Percentiles rank a stretch among this genome's conserved stretches.
Evolutionary conservation across 441 rosid species (phyloP).

Genomic region (Pelargonium australe): DNA sequence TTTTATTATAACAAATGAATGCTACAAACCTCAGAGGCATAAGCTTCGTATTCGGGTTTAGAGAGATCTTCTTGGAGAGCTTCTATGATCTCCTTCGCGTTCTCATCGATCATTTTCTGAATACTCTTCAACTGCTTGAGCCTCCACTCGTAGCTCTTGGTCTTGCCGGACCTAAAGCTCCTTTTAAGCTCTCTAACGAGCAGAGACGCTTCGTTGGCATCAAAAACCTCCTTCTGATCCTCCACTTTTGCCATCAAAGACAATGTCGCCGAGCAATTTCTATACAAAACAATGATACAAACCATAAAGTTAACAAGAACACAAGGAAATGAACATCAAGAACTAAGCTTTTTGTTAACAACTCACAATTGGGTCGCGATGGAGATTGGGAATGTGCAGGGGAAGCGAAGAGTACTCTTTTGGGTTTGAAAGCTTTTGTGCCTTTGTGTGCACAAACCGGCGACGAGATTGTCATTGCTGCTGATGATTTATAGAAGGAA

Average conservation of each 20-base stretch:
- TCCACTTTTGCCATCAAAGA: conserved; percentile 21
- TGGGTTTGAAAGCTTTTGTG: background rate
- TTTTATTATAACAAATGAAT: too few species aligned
- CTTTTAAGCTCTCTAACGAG: conserved; percentile 43
- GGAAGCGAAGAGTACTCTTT: background rate
- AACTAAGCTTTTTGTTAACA: background rate
- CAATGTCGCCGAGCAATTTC: conserved; percentile 25
- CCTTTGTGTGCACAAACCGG: background rate
- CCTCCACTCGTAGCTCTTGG: conserved; percentile 75
- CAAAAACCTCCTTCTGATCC: conserved; percentile 34
- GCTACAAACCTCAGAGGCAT: conserved; percentile 49
- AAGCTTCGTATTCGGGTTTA: conserved; percentile 60
- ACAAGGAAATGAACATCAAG: background rate
- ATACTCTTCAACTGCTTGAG: conserved; percentile 48
- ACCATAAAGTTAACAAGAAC: background rate
- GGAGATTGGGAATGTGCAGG: background rate
- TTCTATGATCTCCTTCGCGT: conserved; percentile 47
- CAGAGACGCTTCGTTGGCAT: conserved; percentile 31
- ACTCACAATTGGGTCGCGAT: background rate
- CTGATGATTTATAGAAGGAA: background rate
- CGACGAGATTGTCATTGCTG: background rate
- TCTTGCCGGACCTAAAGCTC: conserved; percentile 50
- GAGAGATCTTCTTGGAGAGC: conserved; percentile 63
- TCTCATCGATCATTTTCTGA: conserved; percentile 48
- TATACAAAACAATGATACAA: background rate